Evolutionary conservation across 75 land plant species (phyloP).

Genomic region (Selaginella moellendorffii): DNA sequence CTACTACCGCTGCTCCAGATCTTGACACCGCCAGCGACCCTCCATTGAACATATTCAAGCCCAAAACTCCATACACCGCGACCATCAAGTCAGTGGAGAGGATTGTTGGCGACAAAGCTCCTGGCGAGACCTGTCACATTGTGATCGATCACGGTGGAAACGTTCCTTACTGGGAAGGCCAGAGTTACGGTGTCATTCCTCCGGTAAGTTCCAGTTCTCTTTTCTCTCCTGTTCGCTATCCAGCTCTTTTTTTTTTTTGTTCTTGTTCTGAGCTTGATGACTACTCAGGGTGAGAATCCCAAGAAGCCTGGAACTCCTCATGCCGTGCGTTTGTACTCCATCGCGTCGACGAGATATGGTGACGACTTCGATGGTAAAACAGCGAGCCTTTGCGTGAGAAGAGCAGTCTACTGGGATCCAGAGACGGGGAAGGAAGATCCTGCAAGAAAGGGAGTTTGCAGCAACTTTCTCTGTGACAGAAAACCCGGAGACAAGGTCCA

Average conservation of each 20-base stretch:
- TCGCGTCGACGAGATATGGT: constrained; percentile 7
- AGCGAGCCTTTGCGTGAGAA: constrained; percentile 7
- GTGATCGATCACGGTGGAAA: constrained; percentile 3
- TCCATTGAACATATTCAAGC: not conserved
- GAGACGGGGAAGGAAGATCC: constrained; percentile 8
- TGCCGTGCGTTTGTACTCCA: constrained; percentile 3
- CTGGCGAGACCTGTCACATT: constrained; percentile 12
- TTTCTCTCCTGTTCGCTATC: not conserved
- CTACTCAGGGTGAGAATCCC: constrained; percentile 3
- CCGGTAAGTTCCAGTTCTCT: not conserved
- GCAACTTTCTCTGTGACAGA: constrained; percentile 6
- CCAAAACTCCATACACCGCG: constrained; percentile 1
- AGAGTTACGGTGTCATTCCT: constrained; percentile 9
- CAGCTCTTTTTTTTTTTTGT: not conserved
- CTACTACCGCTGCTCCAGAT: not conserved
- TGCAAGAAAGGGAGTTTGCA: constrained; percentile 2
- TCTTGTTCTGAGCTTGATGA: too few species aligned
- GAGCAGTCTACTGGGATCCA: constrained; percentile 10
- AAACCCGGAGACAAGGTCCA: constrained; percentile 8
- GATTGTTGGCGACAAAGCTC: constrained; percentile 3
- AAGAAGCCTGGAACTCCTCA: constrained; percentile 9
- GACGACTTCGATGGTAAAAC: constrained; percentile 8
- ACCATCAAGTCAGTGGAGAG: constrained; percentile 7
- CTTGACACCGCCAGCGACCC: not conserved
- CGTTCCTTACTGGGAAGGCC: constrained; percentile 9